phyloP scores from a whole-genome alignment of 139 green algal species.

The Gonium pectorale region DNA sequence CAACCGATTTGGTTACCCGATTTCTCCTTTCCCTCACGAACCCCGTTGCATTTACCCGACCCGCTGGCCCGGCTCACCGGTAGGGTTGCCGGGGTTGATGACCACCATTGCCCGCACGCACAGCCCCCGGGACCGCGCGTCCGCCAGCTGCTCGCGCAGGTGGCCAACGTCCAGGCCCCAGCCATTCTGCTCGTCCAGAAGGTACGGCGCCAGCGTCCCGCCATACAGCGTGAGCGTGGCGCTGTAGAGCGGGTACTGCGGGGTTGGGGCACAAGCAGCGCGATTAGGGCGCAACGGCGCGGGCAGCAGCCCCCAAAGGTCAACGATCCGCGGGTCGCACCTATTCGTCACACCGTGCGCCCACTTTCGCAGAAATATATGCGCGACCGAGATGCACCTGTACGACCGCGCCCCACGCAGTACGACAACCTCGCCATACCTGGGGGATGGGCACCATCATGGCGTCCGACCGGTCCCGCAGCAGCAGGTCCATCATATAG shows the following conservation, averaged over 20 bases:
- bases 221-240: conserved; percentile 89
- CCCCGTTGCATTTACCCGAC: neutral
- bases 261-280: neutral
- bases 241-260: conserved; percentile 86
- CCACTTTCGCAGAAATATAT: too few relatives aligned
- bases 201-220: conserved; percentile 90
- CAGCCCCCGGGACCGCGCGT: neutral
- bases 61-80: conserved; percentile 54
- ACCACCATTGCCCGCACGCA: conserved; percentile 85
- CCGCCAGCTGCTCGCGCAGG: conserved; percentile 55
- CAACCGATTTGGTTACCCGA: neutral
- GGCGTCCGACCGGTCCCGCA: conserved; percentile 67
- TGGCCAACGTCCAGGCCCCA: conserved; percentile 82
- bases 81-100: conserved; percentile 98
- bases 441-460: conserved; percentile 89
- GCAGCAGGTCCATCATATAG: conserved; percentile 77
- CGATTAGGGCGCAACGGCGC: neutral
- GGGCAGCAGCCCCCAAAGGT: too few relatives aligned
- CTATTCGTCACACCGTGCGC: too few relatives aligned
- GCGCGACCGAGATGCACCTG: too few relatives aligned
- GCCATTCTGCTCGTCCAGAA: conserved; percentile 83
- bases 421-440: neutral
- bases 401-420: neutral
- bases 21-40: neutral
- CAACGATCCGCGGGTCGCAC: too few relatives aligned